Percentiles rank a stretch among this genome's conserved stretches.
phyloP scores from a whole-genome alignment of 441 rosid species.

The Sinapis alba region DNA sequence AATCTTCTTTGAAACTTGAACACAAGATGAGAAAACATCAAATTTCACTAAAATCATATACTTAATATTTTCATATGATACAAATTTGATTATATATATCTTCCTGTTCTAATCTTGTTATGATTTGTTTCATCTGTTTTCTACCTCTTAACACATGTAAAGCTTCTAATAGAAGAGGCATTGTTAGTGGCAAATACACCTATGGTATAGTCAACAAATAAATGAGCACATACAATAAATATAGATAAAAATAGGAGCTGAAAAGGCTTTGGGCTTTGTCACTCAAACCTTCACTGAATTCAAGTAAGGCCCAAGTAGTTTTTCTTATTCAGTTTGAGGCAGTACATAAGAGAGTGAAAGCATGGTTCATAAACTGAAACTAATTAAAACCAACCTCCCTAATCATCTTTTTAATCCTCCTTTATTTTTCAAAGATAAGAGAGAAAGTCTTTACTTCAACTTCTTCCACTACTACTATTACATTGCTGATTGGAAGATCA shows the following conservation, averaged over 20 bases:
- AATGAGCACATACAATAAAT: neutral
- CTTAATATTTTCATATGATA: neutral
- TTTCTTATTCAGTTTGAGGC: neutral
- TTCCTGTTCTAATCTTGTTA: neutral
- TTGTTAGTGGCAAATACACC: neutral
- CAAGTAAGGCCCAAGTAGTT: conserved; percentile 10
- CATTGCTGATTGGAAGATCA: conserved; percentile 81
- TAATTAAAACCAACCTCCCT: conserved; percentile 14
- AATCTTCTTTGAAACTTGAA: neutral
- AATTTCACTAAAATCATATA: neutral
- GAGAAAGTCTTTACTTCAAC: conserved; percentile 3
- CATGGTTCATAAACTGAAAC: conserved; percentile 13
- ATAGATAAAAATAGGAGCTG: neutral
- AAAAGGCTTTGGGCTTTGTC: neutral
- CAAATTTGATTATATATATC: neutral
- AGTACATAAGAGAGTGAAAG: neutral
- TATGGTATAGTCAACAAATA: neutral
- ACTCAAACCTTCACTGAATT: neutral
- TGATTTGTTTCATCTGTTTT: neutral
- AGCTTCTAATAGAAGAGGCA: neutral
- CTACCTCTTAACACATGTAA: neutral
- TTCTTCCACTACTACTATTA: conserved; percentile 32
- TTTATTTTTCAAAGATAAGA: neutral
- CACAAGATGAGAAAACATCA: neutral
- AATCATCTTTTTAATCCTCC: neutral